Evolutionary conservation across 2,329 filamentous ascomycete genomes (phyloP), one percentile per base, ranked within the genome.

Genomic region (Fusarium longipes): DNA sequence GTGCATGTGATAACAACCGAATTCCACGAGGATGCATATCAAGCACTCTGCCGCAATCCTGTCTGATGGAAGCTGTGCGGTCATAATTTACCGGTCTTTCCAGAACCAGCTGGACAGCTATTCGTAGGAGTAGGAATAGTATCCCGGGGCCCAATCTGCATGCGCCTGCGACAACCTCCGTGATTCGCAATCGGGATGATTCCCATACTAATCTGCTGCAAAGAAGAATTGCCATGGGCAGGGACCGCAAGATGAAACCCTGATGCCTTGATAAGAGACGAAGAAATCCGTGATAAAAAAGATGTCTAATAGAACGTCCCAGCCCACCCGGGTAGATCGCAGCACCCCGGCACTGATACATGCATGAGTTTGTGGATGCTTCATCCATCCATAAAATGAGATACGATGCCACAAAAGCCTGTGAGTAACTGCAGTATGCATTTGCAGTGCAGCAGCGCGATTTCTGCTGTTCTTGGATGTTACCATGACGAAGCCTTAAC

Each of bases 401-500:
- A 38, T 24, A 36, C 43, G 59, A 43, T 24, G 47, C 15, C 22
- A 38, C 20, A n/a, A 40, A 38, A 36, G 40, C 20, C 48, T 48
- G 32, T 44, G 32, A 36, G 43, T 35, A 35, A 42, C 33, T 38
- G 52, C 40, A 51, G 20, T 30, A 30, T 42, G 32, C 36, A 33
- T 54, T 51, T 33, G 20, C 38, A 55, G 57, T 33, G 20, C 38
- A 55, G 57, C 48, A 66, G 65, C 51, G 56, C 25, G 35, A 49
- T 54, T 36, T 66, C 36, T 43, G 35, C 22, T 30, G 22, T 36
- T 52, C 30, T 53, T 30, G 33, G 30, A 36, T 18, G 39, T 36
- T 39, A 43, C 47, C 39, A 27, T 63, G 42, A 25, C 17, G 60
- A 35, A 36, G 36, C 18, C 42, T n/a, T 44, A 12, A 20, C 33